Evolutionary conservation across 345 rosid genomes (phyloP).

Genomic region (Brassica cretica): DNA sequence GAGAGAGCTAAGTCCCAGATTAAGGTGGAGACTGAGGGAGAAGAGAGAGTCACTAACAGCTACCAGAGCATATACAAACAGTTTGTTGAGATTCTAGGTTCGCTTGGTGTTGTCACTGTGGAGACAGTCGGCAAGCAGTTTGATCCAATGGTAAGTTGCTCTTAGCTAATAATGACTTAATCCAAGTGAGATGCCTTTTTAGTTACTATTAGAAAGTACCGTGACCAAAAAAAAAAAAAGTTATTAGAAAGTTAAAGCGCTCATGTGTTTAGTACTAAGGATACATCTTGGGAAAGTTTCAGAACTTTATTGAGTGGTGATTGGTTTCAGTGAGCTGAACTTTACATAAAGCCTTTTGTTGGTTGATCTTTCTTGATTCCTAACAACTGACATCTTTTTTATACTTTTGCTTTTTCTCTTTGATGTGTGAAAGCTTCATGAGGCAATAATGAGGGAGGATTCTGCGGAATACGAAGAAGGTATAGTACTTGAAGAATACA

Average conservation of each 20-base stretch:
- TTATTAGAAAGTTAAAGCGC: not conserved
- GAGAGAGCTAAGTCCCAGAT: conserved; percentile 92
- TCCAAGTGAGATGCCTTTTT: conserved; percentile 5
- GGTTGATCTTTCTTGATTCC: not conserved
- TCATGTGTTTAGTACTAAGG: conserved; percentile 7
- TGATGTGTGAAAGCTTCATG: conserved; percentile 64
- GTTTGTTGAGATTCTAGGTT: conserved; percentile 68
- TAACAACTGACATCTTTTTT: conserved; percentile 24
- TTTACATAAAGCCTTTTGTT: conserved; percentile 11
- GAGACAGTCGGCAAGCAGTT: conserved; percentile 81
- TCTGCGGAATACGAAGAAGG: conserved; percentile 79
- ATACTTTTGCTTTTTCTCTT: not conserved
- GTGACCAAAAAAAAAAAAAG: too few species aligned
- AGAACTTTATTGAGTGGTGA: conserved; percentile 3
- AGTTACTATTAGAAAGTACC: not conserved
- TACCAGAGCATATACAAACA: conserved; percentile 96
- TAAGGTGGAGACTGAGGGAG: conserved; percentile 84
- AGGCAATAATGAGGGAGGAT: conserved; percentile 94
- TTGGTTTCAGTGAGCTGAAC: conserved; percentile 12
- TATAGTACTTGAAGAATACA: conserved; percentile 70
- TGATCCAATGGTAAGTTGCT: conserved; percentile 87
- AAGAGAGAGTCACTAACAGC: conserved; percentile 82
- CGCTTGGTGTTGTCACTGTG: conserved; percentile 81
- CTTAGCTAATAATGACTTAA: conserved; percentile 10
- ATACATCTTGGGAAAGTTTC: conserved; percentile 9